phyloP scores from a whole-genome alignment of 2,329 filamentous ascomycete species.

The Emergomyces pasteurianus region DNA sequence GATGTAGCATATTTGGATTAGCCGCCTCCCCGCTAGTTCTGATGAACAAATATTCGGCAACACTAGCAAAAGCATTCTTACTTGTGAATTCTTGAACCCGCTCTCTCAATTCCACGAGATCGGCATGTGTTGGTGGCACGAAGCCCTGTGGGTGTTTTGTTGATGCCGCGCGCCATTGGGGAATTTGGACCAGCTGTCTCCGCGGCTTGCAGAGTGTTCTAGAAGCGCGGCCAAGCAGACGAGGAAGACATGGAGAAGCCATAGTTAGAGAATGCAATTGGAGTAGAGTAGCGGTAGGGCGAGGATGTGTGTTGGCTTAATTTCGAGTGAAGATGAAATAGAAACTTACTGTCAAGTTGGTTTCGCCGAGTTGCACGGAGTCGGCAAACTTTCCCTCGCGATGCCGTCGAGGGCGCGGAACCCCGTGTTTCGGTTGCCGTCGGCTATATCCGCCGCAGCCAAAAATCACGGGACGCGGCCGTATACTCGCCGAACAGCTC shows the following conservation, averaged over 20 bases:
- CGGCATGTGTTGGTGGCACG: constrained; percentile 53
- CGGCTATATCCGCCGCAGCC: not conserved
- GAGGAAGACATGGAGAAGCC: constrained; percentile 22
- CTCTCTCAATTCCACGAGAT: constrained; percentile 70
- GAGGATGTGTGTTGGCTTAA: not conserved
- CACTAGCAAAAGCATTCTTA: constrained; percentile 15
- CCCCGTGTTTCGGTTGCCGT: not conserved
- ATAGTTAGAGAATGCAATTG: constrained; percentile 12
- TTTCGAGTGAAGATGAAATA: not conserved
- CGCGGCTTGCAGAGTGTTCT: constrained; percentile 18
- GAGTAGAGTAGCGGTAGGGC: not conserved
- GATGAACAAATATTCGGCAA: not conserved
- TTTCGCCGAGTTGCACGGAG: not conserved
- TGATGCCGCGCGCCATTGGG: constrained; percentile 40
- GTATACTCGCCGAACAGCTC: not conserved
- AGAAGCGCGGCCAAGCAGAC: constrained; percentile 21
- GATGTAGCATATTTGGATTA: not conserved
- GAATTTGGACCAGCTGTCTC: constrained; percentile 20
- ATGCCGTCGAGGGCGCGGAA: too few relatives aligned
- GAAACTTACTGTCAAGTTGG: not conserved
- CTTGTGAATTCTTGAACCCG: constrained; percentile 76
- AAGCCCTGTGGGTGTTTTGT: constrained; percentile 57
- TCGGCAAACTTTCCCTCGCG: not conserved
- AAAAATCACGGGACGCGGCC: not conserved
- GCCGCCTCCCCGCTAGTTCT: not conserved